Evolutionary conservation across 108 stramenopile species (phyloP), one percentile per base, ranked within the genome.

Genomic region (Parietichytrium sp.): DNA sequence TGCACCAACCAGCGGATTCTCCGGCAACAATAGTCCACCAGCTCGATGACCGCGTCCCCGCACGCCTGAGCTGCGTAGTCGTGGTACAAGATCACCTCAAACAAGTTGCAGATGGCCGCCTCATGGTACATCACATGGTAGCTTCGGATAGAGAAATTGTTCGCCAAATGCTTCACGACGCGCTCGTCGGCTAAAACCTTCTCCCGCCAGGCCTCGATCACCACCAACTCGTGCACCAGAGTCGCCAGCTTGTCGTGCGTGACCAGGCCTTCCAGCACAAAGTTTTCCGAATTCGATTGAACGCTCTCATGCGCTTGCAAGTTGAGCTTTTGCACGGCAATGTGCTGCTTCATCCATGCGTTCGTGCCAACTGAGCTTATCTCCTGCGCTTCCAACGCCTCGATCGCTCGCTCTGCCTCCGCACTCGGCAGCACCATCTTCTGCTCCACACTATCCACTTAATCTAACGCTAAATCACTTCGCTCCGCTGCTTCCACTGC

Each of bases 291-390:
- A 25, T 86, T 51, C 29, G 54, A 42, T 49, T 80, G 85, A 25
- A 89, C 90, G 51, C 84, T 87, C n/a, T 85, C 85, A 80, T 91
- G 91, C 7, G 91, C 89, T 82, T 90, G 89, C 29, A 86, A 29
- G 79, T 91, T 91, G 25, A 91, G 78, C 79, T 85, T 89, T 38
- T 87, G 84, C 47, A 90, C 23, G 15, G 16, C 29, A 18, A 79
- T 52, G 29, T 90, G 85, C 84, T 82, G 82, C 27, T 38, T 4
- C 26, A 82, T 36, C 82, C 82, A 82, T 7, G 49, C 29, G 15
- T 49, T 1, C 49, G 79, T 36, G 50, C 61, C 61, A 6, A 72
- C 61, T 42, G 36, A 33, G 2, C 45, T 42, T 2, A 72, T 42
- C n/a, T 33, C 29, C 29, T 45, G 13, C 23, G 15, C 20, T 2